A percentile compares a stretch with the other conserved stretches of the same genome.
These are phyloP conservation scores for Dioscorea zingiberensis DNA, from an alignment of 106 monocot genomes.

Conservation along the genomic window DNA sequence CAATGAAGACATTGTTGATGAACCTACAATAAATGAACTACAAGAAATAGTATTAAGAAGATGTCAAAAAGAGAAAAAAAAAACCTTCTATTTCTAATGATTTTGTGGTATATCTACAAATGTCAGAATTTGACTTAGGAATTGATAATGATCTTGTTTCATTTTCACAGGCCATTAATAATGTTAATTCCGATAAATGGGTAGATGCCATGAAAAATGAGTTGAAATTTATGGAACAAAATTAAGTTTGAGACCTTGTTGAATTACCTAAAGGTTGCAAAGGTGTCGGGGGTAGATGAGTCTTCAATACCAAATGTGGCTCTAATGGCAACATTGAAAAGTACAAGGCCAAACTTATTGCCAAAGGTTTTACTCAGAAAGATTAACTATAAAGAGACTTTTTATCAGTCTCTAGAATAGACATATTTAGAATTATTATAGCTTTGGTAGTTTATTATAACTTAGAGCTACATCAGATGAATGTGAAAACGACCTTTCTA, in stretches of 20 bases:
- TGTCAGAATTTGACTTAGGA: not conserved
- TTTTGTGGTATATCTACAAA: not conserved
- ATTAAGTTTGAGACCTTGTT: not conserved
- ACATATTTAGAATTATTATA: not conserved
- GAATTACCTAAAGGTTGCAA: not conserved
- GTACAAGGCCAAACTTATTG: not conserved
- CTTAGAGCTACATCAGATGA: too few species aligned
- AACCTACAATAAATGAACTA: too few species aligned
- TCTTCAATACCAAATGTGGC: not conserved
- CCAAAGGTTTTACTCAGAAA: too few species aligned
- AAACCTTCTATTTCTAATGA: not conserved
- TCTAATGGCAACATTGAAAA: not conserved
- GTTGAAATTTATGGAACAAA: not conserved
- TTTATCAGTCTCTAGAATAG: not conserved
- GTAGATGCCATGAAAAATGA: too few species aligned
- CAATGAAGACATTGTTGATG: too few species aligned
- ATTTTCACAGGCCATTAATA: too few species aligned
- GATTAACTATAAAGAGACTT: not conserved
- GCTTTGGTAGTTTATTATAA: not conserved
- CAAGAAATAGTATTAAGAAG: not conserved
- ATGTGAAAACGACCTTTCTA: too few species aligned
- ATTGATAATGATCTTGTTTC: slow-evolving; percentile 1
- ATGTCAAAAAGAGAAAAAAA: too few species aligned
- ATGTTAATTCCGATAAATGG: too few species aligned
- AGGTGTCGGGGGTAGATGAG: too few species aligned